Conservation (phyloP, 768 basidiomycete species). For the Porpolomopsis calyptriformis region DNA sequence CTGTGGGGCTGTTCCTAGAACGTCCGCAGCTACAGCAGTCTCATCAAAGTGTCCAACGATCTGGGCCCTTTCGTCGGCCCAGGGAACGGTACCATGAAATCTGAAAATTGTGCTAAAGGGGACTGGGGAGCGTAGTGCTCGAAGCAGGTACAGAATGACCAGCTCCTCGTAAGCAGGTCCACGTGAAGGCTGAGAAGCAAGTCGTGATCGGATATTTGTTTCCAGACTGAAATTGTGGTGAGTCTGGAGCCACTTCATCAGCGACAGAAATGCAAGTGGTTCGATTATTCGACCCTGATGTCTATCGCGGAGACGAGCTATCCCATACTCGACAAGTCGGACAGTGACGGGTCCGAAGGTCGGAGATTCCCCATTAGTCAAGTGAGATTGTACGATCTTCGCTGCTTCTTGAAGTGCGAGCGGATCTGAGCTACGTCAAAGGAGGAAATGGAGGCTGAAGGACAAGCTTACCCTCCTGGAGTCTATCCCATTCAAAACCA, state of each 20-base stretch:
- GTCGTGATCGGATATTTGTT: slow-evolving; percentile 5
- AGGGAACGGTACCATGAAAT: background rate
- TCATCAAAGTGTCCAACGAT: slow-evolving; percentile 9
- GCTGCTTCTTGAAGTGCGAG: slow-evolving; percentile 7
- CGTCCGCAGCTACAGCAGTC: slow-evolving; percentile 7
- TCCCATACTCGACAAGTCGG: slow-evolving; percentile 13
- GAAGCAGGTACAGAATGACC: slow-evolving; percentile 5
- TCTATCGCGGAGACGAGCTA: slow-evolving; percentile 11
- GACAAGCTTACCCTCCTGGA: slow-evolving; percentile 9
- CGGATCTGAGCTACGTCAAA: slow-evolving; percentile 9
- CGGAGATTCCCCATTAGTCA: slow-evolving; percentile 9
- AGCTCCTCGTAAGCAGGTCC: slow-evolving; percentile 12
- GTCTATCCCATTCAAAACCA: slow-evolving; percentile 13
- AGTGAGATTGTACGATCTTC: slow-evolving; percentile 11
- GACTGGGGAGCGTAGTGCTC: slow-evolving; percentile 2
- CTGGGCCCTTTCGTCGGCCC: slow-evolving; percentile 5
- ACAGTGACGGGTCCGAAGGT: slow-evolving; percentile 8
- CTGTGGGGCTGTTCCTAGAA: slow-evolving; percentile 8
- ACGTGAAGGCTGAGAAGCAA: slow-evolving; percentile 5
- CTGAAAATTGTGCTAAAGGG: background rate
- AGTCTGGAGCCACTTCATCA: slow-evolving; percentile 10
- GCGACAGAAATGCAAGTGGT: slow-evolving; percentile 13
- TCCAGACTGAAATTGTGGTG: background rate
- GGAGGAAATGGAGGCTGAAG: slow-evolving; percentile 5
- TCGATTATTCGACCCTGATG: slow-evolving; percentile 12